These are phyloP conservation scores for Saccharomycopsis malanga DNA, from an alignment of 805 yeast species.

Conservation along the genomic window DNA sequence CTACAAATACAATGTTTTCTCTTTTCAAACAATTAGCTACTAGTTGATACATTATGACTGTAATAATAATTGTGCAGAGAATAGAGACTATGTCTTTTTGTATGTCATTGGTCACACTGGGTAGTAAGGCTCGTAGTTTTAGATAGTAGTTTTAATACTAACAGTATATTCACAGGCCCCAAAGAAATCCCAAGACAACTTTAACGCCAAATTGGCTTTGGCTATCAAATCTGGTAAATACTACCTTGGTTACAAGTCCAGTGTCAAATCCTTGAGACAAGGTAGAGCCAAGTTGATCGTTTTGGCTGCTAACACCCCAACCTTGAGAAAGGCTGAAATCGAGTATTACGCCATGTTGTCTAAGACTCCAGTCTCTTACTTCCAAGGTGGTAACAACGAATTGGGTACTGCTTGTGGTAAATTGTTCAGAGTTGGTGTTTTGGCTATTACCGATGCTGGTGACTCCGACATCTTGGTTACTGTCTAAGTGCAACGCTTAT, in stretches of 20 bases:
- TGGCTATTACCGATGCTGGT: slow-evolving; percentile 96
- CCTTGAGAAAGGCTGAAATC: slow-evolving; percentile 98
- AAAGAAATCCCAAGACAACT: slow-evolving; percentile 86
- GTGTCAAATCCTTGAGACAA: slow-evolving; percentile 95
- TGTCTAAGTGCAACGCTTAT: slow-evolving; percentile 21
- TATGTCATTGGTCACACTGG: not conserved
- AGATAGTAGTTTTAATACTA: not conserved
- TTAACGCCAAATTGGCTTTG: slow-evolving; percentile 97
- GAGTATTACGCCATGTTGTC: slow-evolving; percentile 99
- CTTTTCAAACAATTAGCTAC: no score
- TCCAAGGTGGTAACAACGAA: slow-evolving; percentile 99
- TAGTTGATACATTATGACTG: not conserved
- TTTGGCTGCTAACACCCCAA: slow-evolving; percentile 99
- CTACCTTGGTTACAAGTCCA: slow-evolving; percentile 99
- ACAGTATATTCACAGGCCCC: slow-evolving; percentile 70
- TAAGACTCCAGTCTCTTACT: slow-evolving; percentile 94
- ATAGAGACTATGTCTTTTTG: not conserved
- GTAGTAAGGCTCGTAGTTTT: not conserved
- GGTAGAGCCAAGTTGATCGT: slow-evolving; percentile 98
- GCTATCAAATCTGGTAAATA: slow-evolving; percentile 99
- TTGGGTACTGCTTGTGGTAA: slow-evolving; percentile 99
- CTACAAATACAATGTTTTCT: no score
- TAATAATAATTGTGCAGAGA: not conserved
- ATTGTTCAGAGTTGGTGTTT: slow-evolving; percentile 98
- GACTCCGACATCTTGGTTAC: slow-evolving; percentile 96